Conservation (phyloP, 305 asterid genomes). For the Rubia peregrina region DNA sequence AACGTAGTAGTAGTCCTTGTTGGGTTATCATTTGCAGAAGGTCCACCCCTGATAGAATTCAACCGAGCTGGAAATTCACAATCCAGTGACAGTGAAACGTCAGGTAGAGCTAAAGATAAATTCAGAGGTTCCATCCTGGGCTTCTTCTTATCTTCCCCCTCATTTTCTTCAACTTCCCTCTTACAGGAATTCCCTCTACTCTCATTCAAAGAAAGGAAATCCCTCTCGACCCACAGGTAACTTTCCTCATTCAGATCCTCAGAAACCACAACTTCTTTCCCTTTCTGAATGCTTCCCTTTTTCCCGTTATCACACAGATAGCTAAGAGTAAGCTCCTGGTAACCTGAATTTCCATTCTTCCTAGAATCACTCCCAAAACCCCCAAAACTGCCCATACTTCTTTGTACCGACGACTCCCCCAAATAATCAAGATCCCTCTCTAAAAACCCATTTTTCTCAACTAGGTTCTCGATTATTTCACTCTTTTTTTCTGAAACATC, state of each 20-base stretch:
- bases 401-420: constrained; percentile 38
- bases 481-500: constrained; percentile 35
- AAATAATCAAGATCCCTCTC: constrained; percentile 52
- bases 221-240: constrained; percentile 70
- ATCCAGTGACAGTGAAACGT: constrained; percentile 63
- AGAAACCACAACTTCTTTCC: constrained; percentile 55
- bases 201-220: constrained; percentile 68
- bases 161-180: constrained; percentile 50
- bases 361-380: constrained; percentile 24
- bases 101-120: constrained; percentile 73
- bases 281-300: constrained; percentile 48
- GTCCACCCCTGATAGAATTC: constrained; percentile 63
- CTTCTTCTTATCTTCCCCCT: constrained; percentile 55
- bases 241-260: constrained; percentile 55
- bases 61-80: constrained; percentile 51
- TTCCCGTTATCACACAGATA: constrained; percentile 81
- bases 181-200: constrained; percentile 47
- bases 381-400: constrained; percentile 37
- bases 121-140: constrained; percentile 71
- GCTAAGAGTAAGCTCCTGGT: constrained; percentile 77
- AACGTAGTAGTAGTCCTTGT: constrained; percentile 35
- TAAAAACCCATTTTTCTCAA: constrained; percentile 37
- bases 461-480: constrained; percentile 36
- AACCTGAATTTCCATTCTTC: constrained; percentile 37
- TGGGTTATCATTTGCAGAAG: constrained; percentile 56